Conservation (phyloP, 2,329 filamentous ascomycete species). For the Pseudogymnoascus sp. region DNA sequence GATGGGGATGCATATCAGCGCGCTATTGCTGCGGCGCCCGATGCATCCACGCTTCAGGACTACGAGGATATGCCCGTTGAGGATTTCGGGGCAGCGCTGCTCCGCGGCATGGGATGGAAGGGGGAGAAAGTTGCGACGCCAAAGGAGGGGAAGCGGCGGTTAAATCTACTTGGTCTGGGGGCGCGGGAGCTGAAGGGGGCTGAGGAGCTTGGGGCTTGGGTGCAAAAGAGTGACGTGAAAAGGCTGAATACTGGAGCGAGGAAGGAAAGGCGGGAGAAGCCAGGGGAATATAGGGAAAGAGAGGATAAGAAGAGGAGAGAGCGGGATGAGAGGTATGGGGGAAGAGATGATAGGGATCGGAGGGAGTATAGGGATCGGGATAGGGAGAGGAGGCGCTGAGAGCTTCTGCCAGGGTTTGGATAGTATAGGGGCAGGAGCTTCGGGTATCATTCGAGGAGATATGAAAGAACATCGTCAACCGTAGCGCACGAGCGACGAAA, state of each 20-base stretch:
- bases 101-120: constrained; percentile 96
- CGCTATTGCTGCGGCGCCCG: constrained; percentile 65
- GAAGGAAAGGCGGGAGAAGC: constrained; percentile 34
- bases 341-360: constrained; percentile 32
- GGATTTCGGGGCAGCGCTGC: constrained; percentile 83
- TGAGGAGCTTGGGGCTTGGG: constrained; percentile 73
- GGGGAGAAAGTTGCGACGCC: constrained; percentile 52
- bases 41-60: constrained; percentile 69
- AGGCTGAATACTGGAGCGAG: constrained; percentile 35
- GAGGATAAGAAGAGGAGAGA: constrained; percentile 34
- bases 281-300: constrained; percentile 31
- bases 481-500: constrained; percentile 20
- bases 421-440: constrained; percentile 18
- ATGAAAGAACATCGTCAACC: constrained; percentile 13
- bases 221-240: constrained; percentile 55
- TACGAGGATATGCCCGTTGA: constrained; percentile 88
- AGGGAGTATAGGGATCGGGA: constrained; percentile 28
- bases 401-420: constrained; percentile 21
- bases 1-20: constrained; percentile 62
- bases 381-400: constrained; percentile 29
- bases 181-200: constrained; percentile 70
- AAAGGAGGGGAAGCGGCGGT: constrained; percentile 60
- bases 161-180: constrained; percentile 62
- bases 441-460: not conserved
- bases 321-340: constrained; percentile 32